These are phyloP conservation scores for Aspergillus cristatus DNA, from an alignment of 495 filamentous ascomycete species.

Conservation along the genomic window DNA sequence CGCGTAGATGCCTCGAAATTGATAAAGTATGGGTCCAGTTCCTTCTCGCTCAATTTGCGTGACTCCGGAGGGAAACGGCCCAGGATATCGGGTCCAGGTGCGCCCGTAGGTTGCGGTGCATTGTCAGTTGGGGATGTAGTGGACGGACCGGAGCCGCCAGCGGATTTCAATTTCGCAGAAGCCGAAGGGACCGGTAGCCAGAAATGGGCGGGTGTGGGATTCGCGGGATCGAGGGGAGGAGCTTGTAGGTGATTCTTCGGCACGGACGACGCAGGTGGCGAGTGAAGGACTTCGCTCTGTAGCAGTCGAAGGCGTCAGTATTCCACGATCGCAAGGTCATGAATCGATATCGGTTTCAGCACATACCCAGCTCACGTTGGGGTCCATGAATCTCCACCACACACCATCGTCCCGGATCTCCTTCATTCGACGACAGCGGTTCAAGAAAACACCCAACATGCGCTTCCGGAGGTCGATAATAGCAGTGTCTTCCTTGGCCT, in stretches of 20 bases:
- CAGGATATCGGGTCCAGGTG: conserved; percentile 56
- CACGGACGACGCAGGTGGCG: conserved; percentile 79
- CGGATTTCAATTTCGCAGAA: conserved; percentile 73
- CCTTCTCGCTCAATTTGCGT: conserved; percentile 69
- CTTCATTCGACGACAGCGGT: conserved; percentile 86
- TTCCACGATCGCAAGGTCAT: not conserved
- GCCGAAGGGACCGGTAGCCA: conserved; percentile 78
- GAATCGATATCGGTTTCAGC: not conserved
- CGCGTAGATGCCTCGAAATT: conserved; percentile 81
- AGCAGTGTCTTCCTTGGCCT: conserved; percentile 90
- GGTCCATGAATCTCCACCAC: conserved; percentile 95
- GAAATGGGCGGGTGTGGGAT: conserved; percentile 77
- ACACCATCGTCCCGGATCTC: conserved; percentile 90
- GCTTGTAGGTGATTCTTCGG: conserved; percentile 91
- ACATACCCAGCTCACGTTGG: conserved; percentile 93
- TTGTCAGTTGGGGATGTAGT: conserved; percentile 47
- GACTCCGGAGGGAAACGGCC: conserved; percentile 76
- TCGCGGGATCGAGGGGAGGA: conserved; percentile 84
- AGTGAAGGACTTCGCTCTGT: conserved; percentile 87
- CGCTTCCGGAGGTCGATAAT: conserved; percentile 95
- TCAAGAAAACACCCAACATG: conserved; percentile 91
- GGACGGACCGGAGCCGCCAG: conserved; percentile 34
- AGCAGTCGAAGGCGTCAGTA: conserved; percentile 20
- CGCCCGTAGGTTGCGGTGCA: conserved; percentile 35
- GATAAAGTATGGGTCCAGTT: conserved; percentile 91